Evolutionary conservation across 306 rosid genomes (phyloP).

Genomic region (Glycyrrhiza uralensis): DNA sequence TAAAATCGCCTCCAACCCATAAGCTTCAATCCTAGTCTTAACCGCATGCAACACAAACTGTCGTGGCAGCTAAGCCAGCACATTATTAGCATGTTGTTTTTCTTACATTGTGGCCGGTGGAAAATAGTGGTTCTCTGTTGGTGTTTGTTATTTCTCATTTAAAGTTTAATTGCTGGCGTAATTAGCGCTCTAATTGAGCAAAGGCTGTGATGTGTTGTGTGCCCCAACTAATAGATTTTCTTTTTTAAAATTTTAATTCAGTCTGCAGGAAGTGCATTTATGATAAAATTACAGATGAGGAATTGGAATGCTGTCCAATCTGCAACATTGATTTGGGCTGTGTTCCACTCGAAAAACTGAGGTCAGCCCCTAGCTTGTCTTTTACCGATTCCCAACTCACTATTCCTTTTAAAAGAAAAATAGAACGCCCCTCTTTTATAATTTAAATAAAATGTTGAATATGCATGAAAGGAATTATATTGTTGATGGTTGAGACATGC

Average conservation of each 20-base stretch:
- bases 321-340: slow-evolving; percentile 80
- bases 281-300: slow-evolving; percentile 73
- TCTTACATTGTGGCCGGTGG: slow-evolving; percentile 11
- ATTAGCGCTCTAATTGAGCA: not conserved
- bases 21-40: not conserved
- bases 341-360: slow-evolving; percentile 80
- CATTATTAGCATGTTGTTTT: not conserved
- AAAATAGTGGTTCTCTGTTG: not conserved
- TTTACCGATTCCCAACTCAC: slow-evolving; percentile 10
- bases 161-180: not conserved
- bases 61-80: not conserved
- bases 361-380: slow-evolving; percentile 43
- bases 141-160: not conserved
- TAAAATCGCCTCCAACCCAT: not conserved
- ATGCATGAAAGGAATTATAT: not conserved
- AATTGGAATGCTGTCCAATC: slow-evolving; percentile 75
- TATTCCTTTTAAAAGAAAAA: not conserved
- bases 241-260: slow-evolving; percentile 28
- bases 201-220: not conserved
- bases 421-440: not conserved
- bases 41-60: slow-evolving; percentile 23
- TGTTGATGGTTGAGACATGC: slow-evolving; percentile 2
- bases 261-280: slow-evolving; percentile 98
- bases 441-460: not conserved
- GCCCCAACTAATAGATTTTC: not conserved